A percentile compares a stretch with the other conserved stretches of the same genome.
phyloP scores from a whole-genome alignment of 2,329 filamentous ascomycete genomes.

The Meredithiella fracta region DNA sequence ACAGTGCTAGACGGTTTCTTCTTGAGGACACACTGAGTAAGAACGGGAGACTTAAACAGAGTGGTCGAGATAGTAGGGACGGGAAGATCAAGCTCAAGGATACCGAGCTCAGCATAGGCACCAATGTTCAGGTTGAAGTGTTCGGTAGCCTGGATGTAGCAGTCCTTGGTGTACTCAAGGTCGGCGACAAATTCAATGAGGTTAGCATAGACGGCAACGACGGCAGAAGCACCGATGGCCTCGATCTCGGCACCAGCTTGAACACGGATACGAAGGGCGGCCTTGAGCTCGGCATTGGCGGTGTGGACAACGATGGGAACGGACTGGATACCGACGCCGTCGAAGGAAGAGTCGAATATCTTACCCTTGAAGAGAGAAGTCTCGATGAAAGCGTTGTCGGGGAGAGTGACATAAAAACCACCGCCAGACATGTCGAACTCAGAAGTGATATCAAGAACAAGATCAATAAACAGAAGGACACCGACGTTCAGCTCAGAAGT shows the following conservation, averaged over 20 bases:
- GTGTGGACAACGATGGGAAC: constrained; percentile 32
- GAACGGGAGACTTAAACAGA: constrained; percentile 23
- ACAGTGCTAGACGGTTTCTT: constrained; percentile 2
- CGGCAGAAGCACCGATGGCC: constrained; percentile 26
- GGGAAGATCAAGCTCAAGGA: constrained; percentile 25
- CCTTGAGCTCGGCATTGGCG: constrained; percentile 30
- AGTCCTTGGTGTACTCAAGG: constrained; percentile 23
- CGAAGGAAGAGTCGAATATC: constrained; percentile 30
- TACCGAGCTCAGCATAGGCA: constrained; percentile 23
- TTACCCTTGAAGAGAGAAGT: constrained; percentile 28
- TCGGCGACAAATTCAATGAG: constrained; percentile 35
- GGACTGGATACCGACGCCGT: constrained; percentile 26
- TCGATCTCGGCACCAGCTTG: constrained; percentile 27
- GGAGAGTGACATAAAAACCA: constrained; percentile 34
- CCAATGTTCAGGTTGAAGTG: constrained; percentile 26
- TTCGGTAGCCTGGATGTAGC: constrained; percentile 23
- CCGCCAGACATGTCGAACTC: constrained; percentile 33
- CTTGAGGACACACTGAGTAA: constrained; percentile 22
- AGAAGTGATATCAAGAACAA: constrained; percentile 33
- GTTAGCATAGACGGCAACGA: constrained; percentile 32
- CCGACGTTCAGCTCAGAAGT: constrained; percentile 29
- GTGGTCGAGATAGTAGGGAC: constrained; percentile 27
- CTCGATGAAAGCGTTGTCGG: constrained; percentile 26
- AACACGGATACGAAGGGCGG: constrained; percentile 33
- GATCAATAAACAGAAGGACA: constrained; percentile 32